Conservation (phyloP, 805 yeast species). For the Saturnispora besseyi region DNA sequence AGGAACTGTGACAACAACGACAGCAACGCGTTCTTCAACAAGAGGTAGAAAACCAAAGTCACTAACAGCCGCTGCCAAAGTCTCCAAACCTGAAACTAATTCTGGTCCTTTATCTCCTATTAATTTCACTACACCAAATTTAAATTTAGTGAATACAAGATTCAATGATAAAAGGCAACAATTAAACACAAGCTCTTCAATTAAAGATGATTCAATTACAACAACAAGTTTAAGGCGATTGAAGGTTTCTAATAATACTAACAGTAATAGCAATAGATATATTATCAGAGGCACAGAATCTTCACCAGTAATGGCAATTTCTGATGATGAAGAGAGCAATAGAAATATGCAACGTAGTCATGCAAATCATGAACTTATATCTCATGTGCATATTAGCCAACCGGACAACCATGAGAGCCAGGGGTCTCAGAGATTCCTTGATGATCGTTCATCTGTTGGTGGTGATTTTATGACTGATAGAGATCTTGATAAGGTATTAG, state of each 20-base stretch:
- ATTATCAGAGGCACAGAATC: conserved; percentile 9
- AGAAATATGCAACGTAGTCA: neutral
- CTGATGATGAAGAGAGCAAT: conserved; percentile 4
- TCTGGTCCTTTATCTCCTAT: neutral
- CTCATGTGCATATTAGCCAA: neutral
- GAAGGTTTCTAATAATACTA: conserved; percentile 7
- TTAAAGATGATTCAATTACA: neutral
- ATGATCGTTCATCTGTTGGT: conserved; percentile 36
- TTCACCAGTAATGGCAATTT: conserved; percentile 9
- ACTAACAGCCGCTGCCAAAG: neutral
- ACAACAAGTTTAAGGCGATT: conserved; percentile 11
- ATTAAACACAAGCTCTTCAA: neutral
- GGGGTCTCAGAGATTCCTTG: neutral
- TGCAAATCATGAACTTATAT: neutral
- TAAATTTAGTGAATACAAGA: neutral
- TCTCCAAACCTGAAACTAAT: neutral
- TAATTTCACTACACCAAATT: neutral
- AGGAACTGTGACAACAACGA: conserved; percentile 2
- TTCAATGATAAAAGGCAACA: neutral
- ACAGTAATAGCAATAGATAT: no score
- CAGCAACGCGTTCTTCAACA: conserved; percentile 3
- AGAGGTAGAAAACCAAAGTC: neutral
- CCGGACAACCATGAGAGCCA: neutral
- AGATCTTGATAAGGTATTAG: conserved; percentile 36
- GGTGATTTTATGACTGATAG: conserved; percentile 47